Evolutionary conservation across 148 eudicot genomes (phyloP).

Genomic region (Persicaria maculosa): DNA sequence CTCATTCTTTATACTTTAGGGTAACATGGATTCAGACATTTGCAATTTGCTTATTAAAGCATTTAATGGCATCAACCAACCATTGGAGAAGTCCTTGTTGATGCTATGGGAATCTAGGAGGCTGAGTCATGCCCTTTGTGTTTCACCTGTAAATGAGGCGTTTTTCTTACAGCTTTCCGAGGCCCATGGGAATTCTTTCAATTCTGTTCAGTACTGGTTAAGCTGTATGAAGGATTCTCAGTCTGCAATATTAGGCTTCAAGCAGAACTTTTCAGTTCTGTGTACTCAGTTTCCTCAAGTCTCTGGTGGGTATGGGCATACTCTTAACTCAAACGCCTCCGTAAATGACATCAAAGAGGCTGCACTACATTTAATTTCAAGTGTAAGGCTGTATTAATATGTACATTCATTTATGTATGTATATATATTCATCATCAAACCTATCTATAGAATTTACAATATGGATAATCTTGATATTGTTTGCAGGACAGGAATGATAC

Average conservation of each 20-base stretch:
- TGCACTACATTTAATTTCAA: conserved; percentile 44
- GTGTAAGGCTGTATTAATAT: conserved; percentile 28
- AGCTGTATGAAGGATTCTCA: conserved; percentile 42
- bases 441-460: not conserved
- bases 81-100: conserved; percentile 42
- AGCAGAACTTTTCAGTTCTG: conserved; percentile 46
- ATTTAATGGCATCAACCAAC: conserved; percentile 38
- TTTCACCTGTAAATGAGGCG: conserved; percentile 53
- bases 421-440: not conserved
- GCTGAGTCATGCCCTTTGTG: conserved; percentile 81
- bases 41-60: conserved; percentile 49
- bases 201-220: conserved; percentile 55
- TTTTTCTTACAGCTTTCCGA: conserved; percentile 37
- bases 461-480: not conserved
- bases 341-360: conserved; percentile 50
- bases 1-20: conserved; percentile 36
- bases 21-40: conserved; percentile 46
- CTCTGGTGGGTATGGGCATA: conserved; percentile 19
- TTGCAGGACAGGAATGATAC: conserved; percentile 29
- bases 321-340: conserved; percentile 28
- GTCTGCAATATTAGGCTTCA: conserved; percentile 46
- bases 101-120: conserved; percentile 74
- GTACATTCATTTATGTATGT: not conserved
- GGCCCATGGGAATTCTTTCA: conserved; percentile 37
- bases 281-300: conserved; percentile 28